Evolutionary conservation across 306 rosid species (phyloP), one percentile per base, ranked within the genome.

Genomic region (Cicer bijugum): DNA sequence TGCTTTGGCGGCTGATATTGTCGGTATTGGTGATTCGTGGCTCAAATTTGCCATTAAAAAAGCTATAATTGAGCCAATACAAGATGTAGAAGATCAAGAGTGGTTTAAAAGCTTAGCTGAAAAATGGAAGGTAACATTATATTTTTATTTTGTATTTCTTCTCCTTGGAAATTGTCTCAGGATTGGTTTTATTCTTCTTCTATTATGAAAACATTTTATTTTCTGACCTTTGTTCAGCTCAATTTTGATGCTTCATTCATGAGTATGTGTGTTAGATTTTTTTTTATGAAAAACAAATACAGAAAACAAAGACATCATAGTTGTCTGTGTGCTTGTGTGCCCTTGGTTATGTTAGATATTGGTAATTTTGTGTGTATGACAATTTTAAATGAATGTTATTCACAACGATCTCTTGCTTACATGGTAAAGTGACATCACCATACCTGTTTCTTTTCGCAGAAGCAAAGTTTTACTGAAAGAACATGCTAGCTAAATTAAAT

Each of bases 11-110:
- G 93, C 97, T 66, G 98, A 93, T 82, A 55, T 85, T 80, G 88
- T 91, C 33, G 82, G 91, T 74, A 78, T 93, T 51, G 97, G 98
- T 12, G 98, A 93, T 81, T 91, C 98, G 39, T 93, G 98, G 98
- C 93, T 93, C 73, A 81, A 83, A 76, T 69, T 68, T 82, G 89
- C 96, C 71, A 85, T 93, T 42, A 78, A 72, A 20, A 86, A 88
- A 76, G 89, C 85, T 70, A 45, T 89, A 76, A 84, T 93, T 81
- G 87, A 93, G 82, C 92, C 97, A 72, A 82, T 91, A 28, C 80
- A 81, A 23, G 92, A 84, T 59, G 90, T 83, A 42, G 97, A 91
- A 76, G 88, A 88, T 72, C 94, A 89, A 82, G 97, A 93, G 65
- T 93, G 98, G 98, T 91, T 84, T 84, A 88, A 84, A 83, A 78